Conservation (phyloP, 2,329 filamentous ascomycete genomes). For the Cladosporium sphaerospermum region DNA sequence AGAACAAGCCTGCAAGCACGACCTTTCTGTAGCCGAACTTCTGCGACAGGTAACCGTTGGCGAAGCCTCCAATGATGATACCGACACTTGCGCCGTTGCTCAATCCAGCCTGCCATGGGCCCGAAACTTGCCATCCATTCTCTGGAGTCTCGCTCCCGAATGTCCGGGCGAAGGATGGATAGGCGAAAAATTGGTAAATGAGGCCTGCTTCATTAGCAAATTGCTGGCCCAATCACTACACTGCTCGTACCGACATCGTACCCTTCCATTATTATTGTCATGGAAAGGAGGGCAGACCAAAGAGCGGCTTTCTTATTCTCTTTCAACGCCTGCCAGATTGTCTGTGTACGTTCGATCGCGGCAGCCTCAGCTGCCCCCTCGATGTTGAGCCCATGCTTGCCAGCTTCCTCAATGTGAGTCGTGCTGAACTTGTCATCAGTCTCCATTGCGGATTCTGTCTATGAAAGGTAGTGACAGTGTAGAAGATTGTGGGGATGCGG, state of each 20-base stretch:
- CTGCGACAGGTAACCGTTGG: constrained; percentile 10
- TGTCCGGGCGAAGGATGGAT: constrained; percentile 42
- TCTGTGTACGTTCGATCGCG: constrained; percentile 13
- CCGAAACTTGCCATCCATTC: constrained; percentile 26
- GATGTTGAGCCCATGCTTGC: too few species aligned
- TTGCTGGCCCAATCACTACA: not conserved
- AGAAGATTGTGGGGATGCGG: too few species aligned
- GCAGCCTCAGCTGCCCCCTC: constrained; percentile 35
- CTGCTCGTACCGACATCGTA: constrained; percentile 45
- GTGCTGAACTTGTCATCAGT: too few species aligned
- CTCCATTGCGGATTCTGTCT: too few species aligned
- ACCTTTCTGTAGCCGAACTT: constrained; percentile 14
- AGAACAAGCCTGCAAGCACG: constrained; percentile 13
- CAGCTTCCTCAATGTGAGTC: too few species aligned
- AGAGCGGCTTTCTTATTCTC: constrained; percentile 39
- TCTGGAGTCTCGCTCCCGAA: constrained; percentile 44
- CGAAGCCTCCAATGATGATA: constrained; percentile 44
- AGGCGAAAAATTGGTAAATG: not conserved
- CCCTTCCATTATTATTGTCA: constrained; percentile 45
- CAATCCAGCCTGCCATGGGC: constrained; percentile 30
- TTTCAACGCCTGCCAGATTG: constrained; percentile 30
- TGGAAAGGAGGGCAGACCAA: constrained; percentile 48
- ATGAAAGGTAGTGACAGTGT: too few species aligned
- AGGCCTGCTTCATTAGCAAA: constrained; percentile 21
- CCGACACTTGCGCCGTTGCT: constrained; percentile 48